Percentiles rank a stretch among this genome's conserved stretches.
Conservation (phyloP, 805 yeast genomes). For the Starmerella lactis-condensi region DNA sequence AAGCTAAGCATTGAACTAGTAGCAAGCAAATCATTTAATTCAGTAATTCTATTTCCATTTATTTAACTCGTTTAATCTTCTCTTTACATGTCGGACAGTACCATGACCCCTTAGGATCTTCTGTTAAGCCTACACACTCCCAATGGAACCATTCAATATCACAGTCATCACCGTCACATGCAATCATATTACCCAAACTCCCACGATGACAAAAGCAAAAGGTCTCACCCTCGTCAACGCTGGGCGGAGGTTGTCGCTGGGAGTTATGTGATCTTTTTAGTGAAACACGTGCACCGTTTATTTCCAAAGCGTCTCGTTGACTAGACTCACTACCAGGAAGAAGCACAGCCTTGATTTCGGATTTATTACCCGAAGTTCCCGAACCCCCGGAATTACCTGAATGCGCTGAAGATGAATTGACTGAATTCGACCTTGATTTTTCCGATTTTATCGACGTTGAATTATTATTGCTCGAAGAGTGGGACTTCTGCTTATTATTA, state of each 20-base stretch:
- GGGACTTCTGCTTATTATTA: no score
- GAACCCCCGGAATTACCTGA: no score
- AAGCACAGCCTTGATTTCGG: no score
- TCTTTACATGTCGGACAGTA: constrained; percentile 68
- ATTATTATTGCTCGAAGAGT: no score
- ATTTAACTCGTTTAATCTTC: constrained; percentile 12
- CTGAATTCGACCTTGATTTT: no score
- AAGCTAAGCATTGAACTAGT: no score
- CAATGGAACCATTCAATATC: constrained; percentile 91
- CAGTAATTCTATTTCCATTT: not conserved
- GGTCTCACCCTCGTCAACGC: constrained; percentile 34
- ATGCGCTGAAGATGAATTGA: no score
- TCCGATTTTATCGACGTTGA: no score
- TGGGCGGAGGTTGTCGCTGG: constrained; percentile 9
- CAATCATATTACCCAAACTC: constrained; percentile 91
- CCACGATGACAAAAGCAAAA: constrained; percentile 90
- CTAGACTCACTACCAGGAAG: no score
- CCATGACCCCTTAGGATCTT: constrained; percentile 88
- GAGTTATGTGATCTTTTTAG: constrained; percentile 8
- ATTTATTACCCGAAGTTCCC: no score
- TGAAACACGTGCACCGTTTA: constrained; percentile 10
- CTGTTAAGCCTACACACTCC: constrained; percentile 75
- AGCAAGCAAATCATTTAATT: no score
- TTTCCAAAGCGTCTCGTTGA: constrained; percentile 6
- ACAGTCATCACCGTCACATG: constrained; percentile 83